These are phyloP conservation scores for Croton setiger DNA, from an alignment of 441 rosid genomes.

Conservation along the genomic window DNA sequence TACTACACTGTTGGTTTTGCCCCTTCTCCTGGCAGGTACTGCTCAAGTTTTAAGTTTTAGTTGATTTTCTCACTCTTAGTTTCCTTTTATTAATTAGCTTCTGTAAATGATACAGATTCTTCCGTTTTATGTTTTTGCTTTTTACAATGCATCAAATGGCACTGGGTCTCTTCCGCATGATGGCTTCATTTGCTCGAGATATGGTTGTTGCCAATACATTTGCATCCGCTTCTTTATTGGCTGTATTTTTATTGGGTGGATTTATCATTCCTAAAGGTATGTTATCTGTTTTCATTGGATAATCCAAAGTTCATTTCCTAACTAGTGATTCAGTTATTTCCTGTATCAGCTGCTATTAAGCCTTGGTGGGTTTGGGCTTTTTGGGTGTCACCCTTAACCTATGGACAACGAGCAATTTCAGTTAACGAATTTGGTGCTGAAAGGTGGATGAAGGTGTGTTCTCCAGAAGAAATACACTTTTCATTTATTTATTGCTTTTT, in stretches of 20 bases:
- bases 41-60: neutral
- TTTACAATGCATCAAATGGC: conserved; percentile 92
- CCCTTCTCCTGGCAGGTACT: conserved; percentile 65
- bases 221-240: conserved; percentile 64
- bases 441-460: conserved; percentile 71
- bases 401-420: conserved; percentile 73
- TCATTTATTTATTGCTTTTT: neutral
- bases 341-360: conserved; percentile 52
- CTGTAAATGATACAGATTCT: conserved; percentile 17
- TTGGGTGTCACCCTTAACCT: conserved; percentile 89
- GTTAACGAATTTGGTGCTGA: conserved; percentile 83
- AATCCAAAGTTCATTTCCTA: neutral
- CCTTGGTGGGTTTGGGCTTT: conserved; percentile 96
- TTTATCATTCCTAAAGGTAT: conserved; percentile 85
- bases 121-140: conserved; percentile 46
- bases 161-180: conserved; percentile 73
- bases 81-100: neutral
- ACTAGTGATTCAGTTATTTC: conserved; percentile 16
- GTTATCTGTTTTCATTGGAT: conserved; percentile 5
- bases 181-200: conserved; percentile 82
- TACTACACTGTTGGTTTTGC: conserved; percentile 86
- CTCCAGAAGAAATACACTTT: neutral
- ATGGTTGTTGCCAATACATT: conserved; percentile 87
- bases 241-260: conserved; percentile 80
- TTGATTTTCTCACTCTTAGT: conserved; percentile 7